Evolutionary conservation across 2,329 filamentous ascomycete genomes (phyloP).

Genomic region (Botrytis tulipae): DNA sequence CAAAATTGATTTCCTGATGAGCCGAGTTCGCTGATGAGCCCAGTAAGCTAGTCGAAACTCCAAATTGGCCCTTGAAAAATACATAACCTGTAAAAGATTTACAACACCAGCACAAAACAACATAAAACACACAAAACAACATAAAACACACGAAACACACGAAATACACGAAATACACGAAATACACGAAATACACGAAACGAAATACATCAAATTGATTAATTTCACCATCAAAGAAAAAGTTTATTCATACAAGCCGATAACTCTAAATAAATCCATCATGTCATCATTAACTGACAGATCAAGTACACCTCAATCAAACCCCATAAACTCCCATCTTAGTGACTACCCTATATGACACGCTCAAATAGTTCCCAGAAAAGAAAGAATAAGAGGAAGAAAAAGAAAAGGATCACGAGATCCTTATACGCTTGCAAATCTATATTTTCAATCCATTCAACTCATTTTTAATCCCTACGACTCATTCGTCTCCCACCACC

Average conservation of each 20-base stretch:
- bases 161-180: no score
- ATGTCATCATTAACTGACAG: conserved; percentile 4
- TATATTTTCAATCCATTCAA: conserved; percentile 10
- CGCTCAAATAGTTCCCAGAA: conserved; percentile 16
- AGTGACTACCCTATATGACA: conserved; percentile 16
- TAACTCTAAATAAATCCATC: conserved; percentile 13
- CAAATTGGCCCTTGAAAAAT: not conserved
- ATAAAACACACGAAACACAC: not conserved
- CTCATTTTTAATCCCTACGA: conserved; percentile 21
- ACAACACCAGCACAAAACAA: accelerated
- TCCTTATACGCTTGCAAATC: not conserved
- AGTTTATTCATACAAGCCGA: conserved; percentile 20
- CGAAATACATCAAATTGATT: not conserved
- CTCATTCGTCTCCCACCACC: conserved; percentile 27
- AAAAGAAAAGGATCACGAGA: not conserved
- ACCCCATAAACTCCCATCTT: conserved; percentile 7
- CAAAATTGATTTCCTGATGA: not conserved
- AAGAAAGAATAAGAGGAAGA: not conserved
- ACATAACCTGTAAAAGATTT: not conserved
- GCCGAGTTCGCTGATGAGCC: not conserved
- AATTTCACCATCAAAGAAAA: not conserved
- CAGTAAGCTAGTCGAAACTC: not conserved
- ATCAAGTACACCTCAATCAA: conserved; percentile 10
- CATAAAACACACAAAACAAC: not conserved
- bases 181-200: no score